A percentile compares a stretch with the other conserved stretches of the same genome.
These are phyloP conservation scores for Dactylella cylindrospora DNA, from an alignment of 2,329 filamentous ascomycete genomes.

Conservation along the genomic window DNA sequence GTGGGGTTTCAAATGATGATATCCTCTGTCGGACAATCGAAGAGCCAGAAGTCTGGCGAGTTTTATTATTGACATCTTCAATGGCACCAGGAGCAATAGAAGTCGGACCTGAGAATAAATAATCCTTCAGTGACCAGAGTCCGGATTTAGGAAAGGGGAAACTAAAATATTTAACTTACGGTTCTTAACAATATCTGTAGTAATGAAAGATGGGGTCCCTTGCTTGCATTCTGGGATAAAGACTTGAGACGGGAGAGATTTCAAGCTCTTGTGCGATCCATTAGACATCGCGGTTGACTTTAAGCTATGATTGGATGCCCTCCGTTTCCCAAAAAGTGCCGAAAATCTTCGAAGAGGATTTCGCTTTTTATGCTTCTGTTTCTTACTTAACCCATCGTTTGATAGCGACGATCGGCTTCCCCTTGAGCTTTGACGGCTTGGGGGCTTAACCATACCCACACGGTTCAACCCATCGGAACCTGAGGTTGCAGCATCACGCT, in stretches of 20 bases:
- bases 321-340: conserved; percentile 20
- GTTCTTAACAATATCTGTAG: conserved; percentile 22
- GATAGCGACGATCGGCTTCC: neutral
- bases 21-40: conserved; percentile 34
- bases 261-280: conserved; percentile 15
- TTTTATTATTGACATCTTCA: conserved; percentile 1
- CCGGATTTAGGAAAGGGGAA: too few relatives aligned
- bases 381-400: neutral
- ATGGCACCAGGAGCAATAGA: neutral
- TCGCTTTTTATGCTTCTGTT: conserved; percentile 4
- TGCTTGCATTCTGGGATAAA: conserved; percentile 21
- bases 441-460: neutral
- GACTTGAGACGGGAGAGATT: conserved; percentile 35
- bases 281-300: neutral
- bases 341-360: conserved; percentile 33
- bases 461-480: neutral
- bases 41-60: conserved; percentile 14
- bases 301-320: neutral
- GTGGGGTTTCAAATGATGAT: conserved; percentile 31
- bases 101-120: conserved; percentile 1
- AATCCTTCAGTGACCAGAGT: too few relatives aligned
- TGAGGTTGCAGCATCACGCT: conserved; percentile 13
- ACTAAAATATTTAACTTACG: conserved; percentile 8
- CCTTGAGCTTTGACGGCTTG: neutral
- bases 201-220: conserved; percentile 30